Percentiles rank a stretch among this genome's conserved stretches.
phyloP scores from a whole-genome alignment of 192 early-diverging fungal species.

The Backusella parvicylindrica region DNA sequence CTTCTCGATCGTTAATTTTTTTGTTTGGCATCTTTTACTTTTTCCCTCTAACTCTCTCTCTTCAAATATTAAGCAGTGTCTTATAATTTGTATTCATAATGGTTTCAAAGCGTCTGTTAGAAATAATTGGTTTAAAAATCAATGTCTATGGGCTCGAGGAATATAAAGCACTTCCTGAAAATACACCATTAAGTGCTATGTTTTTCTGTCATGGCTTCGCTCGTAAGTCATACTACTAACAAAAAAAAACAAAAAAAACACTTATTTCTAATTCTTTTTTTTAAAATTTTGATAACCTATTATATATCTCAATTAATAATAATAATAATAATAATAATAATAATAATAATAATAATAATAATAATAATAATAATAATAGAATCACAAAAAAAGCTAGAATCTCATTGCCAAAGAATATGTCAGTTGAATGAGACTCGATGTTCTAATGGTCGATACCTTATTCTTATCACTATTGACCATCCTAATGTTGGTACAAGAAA shows the following conservation, averaged over 20 bases:
- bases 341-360: too few relatives aligned
- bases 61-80: too few relatives aligned
- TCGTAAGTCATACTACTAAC: not conserved
- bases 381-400: not conserved
- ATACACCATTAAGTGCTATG: not conserved
- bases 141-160: not conserved
- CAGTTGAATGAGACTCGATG: not conserved
- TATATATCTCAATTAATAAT: too few relatives aligned
- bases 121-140: not conserved
- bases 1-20: too few relatives aligned
- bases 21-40: not conserved
- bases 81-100: not conserved
- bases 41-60: too few relatives aligned
- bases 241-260: not conserved
- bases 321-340: too few relatives aligned
- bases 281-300: too few relatives aligned
- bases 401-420: not conserved
- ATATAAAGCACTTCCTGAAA: not conserved
- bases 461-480: not conserved
- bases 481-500: not conserved
- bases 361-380: too few relatives aligned
- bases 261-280: not conserved
- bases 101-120: not conserved
- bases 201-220: not conserved
- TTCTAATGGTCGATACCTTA: not conserved